Evolutionary conservation across 106 monocot species (phyloP).

Genomic region (Dendrobium officinale): DNA sequence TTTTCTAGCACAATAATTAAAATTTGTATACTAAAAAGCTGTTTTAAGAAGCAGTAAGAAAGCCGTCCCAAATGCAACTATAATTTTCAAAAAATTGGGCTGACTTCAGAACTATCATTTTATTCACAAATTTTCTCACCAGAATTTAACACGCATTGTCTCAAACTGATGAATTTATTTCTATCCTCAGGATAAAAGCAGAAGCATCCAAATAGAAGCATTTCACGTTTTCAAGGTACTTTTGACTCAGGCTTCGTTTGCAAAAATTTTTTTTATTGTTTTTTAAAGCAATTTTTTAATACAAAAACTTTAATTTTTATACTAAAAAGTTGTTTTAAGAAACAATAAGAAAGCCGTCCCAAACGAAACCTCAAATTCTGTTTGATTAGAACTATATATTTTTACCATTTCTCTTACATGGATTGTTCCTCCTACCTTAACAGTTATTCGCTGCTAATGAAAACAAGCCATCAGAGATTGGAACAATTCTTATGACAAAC

Average conservation of each 20-base stretch:
- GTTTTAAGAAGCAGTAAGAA: too few species aligned
- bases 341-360: too few species aligned
- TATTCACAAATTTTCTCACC: too few species aligned
- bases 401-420: background rate
- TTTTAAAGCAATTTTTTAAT: too few species aligned
- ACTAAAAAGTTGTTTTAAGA: too few species aligned
- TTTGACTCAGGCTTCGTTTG: background rate
- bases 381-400: background rate
- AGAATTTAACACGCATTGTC: background rate
- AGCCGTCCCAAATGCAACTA: too few species aligned
- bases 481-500: conserved; percentile 61
- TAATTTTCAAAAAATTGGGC: too few species aligned
- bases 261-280: too few species aligned
- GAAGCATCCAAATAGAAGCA: conserved; percentile 79
- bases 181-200: conserved; percentile 64
- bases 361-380: background rate
- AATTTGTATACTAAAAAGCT: too few species aligned
- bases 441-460: conserved; percentile 91
- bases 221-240: conserved; percentile 98
- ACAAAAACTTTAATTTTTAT: too few species aligned
- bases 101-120: too few species aligned
- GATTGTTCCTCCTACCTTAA: background rate
- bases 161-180: background rate
- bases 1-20: too few species aligned
- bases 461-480: conserved; percentile 78